These are phyloP conservation scores for Coemansia sp. DNA, from an alignment of 192 early-diverging fungal species.

Conservation along the genomic window DNA sequence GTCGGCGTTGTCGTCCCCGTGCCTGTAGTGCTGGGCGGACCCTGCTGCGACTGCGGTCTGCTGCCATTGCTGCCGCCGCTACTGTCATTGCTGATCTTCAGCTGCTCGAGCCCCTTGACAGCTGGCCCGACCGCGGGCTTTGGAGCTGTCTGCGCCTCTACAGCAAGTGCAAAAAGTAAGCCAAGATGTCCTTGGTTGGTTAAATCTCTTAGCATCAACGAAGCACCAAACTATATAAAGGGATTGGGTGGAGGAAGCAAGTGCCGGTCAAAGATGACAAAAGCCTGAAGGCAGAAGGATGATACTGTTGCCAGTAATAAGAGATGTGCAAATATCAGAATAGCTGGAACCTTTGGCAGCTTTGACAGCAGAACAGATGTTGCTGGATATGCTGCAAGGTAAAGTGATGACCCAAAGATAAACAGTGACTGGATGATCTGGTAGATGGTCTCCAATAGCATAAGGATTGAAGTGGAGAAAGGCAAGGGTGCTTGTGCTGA, in stretches of 20 bases:
- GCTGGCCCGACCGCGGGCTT: neutral
- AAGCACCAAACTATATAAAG: conserved; percentile 1
- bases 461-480: neutral
- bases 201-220: conserved; percentile 20
- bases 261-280: neutral
- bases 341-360: too few relatives aligned
- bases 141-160: conserved; percentile 10
- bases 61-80: neutral
- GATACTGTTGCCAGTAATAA: neutral
- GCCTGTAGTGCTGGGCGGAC: conserved; percentile 5
- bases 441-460: neutral
- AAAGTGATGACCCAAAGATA: neutral
- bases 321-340: neutral
- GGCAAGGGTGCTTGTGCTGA: too few relatives aligned
- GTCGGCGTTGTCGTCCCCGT: conserved; percentile 26
- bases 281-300: neutral
- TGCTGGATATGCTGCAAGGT: neutral
- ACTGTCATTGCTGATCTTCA: conserved; percentile 19
- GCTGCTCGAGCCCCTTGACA: conserved; percentile 26
- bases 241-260: conserved; percentile 10
- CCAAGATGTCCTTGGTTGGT: neutral
- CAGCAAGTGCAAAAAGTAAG: neutral
- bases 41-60: conserved; percentile 10
- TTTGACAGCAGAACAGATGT: too few relatives aligned
- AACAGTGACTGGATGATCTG: neutral